These are phyloP conservation scores for Globisporangium nagaii DNA, from an alignment of 352 stramenopile species.

Conservation along the genomic window DNA sequence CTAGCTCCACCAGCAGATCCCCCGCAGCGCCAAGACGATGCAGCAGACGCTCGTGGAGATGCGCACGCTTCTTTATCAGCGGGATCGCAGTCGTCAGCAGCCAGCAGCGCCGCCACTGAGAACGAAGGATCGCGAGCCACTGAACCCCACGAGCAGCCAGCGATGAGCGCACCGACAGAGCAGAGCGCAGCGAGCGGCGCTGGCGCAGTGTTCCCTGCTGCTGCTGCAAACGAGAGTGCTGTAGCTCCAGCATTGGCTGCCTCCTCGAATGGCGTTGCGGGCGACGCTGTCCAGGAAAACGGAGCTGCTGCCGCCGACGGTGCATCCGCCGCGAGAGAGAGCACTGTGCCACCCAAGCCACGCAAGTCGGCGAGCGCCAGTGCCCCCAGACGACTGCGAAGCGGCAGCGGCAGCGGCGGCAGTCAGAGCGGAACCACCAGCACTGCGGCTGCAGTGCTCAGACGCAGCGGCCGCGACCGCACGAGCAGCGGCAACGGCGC, in stretches of 20 bases:
- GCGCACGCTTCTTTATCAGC: no score
- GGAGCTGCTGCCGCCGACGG: neutral
- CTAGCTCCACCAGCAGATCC: no score
- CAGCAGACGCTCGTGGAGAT: no score
- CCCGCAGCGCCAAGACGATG: no score
- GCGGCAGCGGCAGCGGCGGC: slow-evolving; percentile 40
- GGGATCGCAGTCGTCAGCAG: no score
- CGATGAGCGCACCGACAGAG: neutral
- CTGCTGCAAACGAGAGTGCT: neutral
- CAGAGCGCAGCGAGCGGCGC: neutral
- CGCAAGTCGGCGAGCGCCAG: slow-evolving; percentile 15
- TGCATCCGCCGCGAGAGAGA: no score
- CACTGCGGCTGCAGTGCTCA: slow-evolving; percentile 12
- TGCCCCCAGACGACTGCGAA: slow-evolving; percentile 41
- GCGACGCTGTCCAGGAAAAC: neutral
- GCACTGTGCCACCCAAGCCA: slow-evolving; percentile 27
- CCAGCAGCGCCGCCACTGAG: no score
- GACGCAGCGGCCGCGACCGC: slow-evolving; percentile 16
- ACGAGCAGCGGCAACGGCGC: slow-evolving; percentile 21
- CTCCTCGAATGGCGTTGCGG: neutral
- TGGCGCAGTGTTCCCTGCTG: neutral
- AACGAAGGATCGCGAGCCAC: no score
- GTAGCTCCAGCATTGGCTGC: no score
- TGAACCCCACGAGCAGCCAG: no score
- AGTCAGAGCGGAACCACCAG: slow-evolving; percentile 4